Conservation (phyloP, 139 green algal species). For the Chlorokybus atmophyticus region DNA sequence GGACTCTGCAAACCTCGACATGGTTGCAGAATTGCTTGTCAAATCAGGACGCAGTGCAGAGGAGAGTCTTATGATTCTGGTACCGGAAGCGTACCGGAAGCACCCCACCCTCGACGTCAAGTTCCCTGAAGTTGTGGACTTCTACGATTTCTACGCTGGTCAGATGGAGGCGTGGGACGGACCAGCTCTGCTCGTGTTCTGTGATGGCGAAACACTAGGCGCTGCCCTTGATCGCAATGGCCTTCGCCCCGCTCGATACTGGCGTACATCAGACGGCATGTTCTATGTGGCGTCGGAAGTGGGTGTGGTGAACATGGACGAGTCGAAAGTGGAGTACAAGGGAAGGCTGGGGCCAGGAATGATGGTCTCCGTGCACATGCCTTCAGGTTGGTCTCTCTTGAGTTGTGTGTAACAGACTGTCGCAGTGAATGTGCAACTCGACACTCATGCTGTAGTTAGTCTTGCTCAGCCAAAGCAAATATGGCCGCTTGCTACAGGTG, state of each 20-base stretch:
- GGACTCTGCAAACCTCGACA: slow-evolving; percentile 94
- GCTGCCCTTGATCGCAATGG: slow-evolving; percentile 93
- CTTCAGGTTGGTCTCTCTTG: no score
- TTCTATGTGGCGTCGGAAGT: slow-evolving; percentile 96
- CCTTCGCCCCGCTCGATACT: slow-evolving; percentile 90
- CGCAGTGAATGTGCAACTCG: no score
- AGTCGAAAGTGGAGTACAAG: slow-evolving; percentile 36
- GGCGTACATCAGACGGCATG: slow-evolving; percentile 84
- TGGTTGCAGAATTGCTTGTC: slow-evolving; percentile 69
- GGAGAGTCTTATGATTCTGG: slow-evolving; percentile 91
- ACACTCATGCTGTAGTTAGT: no score
- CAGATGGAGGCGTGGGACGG: slow-evolving; percentile 98
- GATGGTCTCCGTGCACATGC: slow-evolving; percentile 84
- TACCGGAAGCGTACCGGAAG: slow-evolving; percentile 87
- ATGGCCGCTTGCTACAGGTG: no score
- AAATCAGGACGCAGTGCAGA: slow-evolving; percentile 52
- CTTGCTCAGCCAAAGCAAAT: no score
- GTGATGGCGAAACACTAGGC: slow-evolving; percentile 75
- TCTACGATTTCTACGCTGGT: slow-evolving; percentile 90
- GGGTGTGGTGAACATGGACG: slow-evolving; percentile 19
- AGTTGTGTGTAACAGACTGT: no score
- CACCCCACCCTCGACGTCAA: slow-evolving; percentile 67
- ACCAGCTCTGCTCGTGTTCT: slow-evolving; percentile 93
- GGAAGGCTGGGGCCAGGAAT: slow-evolving; percentile 90
- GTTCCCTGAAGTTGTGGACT: slow-evolving; percentile 66